Evolutionary conservation across 768 basidiomycete species (phyloP), one percentile per base, ranked within the genome.

Genomic region (Collybiopsis confluens): DNA sequence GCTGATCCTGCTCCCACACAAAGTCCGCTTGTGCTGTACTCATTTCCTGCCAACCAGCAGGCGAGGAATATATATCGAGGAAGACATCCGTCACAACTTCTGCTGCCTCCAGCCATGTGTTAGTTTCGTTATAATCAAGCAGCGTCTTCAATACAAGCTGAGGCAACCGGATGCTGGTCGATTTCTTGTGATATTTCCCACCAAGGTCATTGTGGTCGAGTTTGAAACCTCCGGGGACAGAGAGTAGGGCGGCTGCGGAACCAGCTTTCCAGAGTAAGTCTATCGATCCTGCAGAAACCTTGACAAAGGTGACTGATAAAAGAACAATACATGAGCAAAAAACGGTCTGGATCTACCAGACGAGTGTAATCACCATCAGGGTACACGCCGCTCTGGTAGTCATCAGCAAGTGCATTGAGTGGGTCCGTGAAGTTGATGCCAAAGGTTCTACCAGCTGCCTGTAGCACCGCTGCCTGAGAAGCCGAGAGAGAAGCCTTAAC

Each of bases 281-380:
- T 20, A 88, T 46, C 2, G 73, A 62, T 38, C 72, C 75, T 27
- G 92, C 28, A 0, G 77, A 69, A 20, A 95, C 62, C 56, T 89
- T 92, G 61, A 93, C 67, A 62, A 96, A 92, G 0, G 94, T 97
- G 30, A 92, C 94, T 96, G 52, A 20, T 40, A 11, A 38, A 53
- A 26, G 30, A 18, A 43, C 49, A 18, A 43, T 54, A 48, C 50
- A 41, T 16, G 44, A 45, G 5, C 26, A n/a, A 45, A 28, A 10
- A 35, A 4, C 23, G 26, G 9, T 52, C 11, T 42, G 30, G 45
- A n/a, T 46, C 27, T 21, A 54, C 15, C 28, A 38, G 10, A 64
- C 82, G 61, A n/a, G n/a, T n/a, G n/a, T n/a, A n/a, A n/a, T n/a
- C 60, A 91, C 93, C 79, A 69, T 98, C 96, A 11, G 92, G 90